phyloP scores from a whole-genome alignment of 2,329 filamentous ascomycete genomes.

The Phoma sp. region DNA sequence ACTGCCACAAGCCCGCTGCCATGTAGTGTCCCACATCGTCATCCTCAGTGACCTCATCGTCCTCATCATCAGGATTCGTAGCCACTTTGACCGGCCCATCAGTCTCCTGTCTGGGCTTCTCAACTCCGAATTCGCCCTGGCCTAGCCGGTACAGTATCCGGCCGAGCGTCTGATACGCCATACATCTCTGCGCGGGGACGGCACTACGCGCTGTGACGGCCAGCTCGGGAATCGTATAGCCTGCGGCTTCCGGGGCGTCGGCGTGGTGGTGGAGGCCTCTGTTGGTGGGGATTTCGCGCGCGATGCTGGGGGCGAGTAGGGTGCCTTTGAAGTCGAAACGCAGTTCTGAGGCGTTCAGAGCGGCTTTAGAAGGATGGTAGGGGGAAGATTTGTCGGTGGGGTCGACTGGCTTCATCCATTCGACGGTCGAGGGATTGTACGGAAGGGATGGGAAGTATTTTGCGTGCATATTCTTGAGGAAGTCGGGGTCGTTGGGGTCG shows the following conservation, averaged over 20 bases:
- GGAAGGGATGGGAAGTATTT: slow-evolving; percentile 94
- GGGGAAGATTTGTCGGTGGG: slow-evolving; percentile 70
- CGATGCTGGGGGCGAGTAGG: slow-evolving; percentile 76
- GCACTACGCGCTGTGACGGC: slow-evolving; percentile 79
- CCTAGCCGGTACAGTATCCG: slow-evolving; percentile 84
- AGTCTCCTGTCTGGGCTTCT: slow-evolving; percentile 45
- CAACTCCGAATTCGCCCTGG: slow-evolving; percentile 69
- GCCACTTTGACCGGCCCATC: slow-evolving; percentile 55
- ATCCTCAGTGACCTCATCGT: slow-evolving; percentile 42
- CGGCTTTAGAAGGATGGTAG: slow-evolving; percentile 79
- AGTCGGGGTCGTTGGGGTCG: slow-evolving; percentile 81
- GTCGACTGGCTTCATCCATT: slow-evolving; percentile 78
- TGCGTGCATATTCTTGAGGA: slow-evolving; percentile 80
- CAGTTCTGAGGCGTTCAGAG: slow-evolving; percentile 75
- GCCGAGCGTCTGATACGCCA: slow-evolving; percentile 90
- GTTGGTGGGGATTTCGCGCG: slow-evolving; percentile 74
- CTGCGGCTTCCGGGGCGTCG: slow-evolving; percentile 88
- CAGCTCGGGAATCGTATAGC: slow-evolving; percentile 90
- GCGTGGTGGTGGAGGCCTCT: slow-evolving; percentile 93
- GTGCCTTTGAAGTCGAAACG: slow-evolving; percentile 88
- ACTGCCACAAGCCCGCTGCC: slow-evolving; percentile 81
- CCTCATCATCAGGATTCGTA: slow-evolving; percentile 48
- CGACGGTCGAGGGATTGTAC: slow-evolving; percentile 82
- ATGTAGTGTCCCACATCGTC: slow-evolving; percentile 49
- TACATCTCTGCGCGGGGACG: slow-evolving; percentile 84